Base-by-base conservation (phyloP, 345 rosid species). In the Citrus hindsii region DNA sequence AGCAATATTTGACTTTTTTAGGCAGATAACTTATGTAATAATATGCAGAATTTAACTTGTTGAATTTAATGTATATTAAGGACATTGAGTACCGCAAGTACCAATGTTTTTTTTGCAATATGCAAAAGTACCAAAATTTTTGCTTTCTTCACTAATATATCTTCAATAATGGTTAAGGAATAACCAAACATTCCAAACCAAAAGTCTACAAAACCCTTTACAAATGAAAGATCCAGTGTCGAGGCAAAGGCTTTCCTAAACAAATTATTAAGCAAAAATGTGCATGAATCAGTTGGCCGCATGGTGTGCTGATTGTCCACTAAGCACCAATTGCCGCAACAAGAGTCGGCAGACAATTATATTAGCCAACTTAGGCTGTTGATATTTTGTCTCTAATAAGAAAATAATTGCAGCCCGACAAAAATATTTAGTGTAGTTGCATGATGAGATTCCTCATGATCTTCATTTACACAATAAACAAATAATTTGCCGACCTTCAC, bases 391-490 rank as follows among this genome's bases (percentile, higher is more conserved):
- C 79, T 70, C 32, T 68, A 53, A 77, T 40, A 3, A 77, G 21
- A 62, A 28, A 75, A 42, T 48, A 67, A 69, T 37, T 73, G 63
- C 76, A 73, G 63, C 28, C 38, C 58, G 61, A 63, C 32, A 67
- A 76, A 79, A 51, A 76, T 59, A 71, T 55, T 21, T 9, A 28
- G 67, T 70, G 79, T 33, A 42, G 69, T n/a, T 73, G 51, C 51
- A 46, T 46, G 79, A 83, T 84, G 68, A 81, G 86, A 89, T 77
- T 78, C 81, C 77, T 38, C 56, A 42, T 79, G 77, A 77, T 81
- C 75, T 58, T 33, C 7, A 66, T 67, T 75, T 74, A 22, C n/a
- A 13, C 38, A 60, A 69, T 61, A 69, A 79, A 40, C 22, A 76
- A 77, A 58, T 62, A 59, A 58, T 73, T 37, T 71, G 69, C 79